A percentile compares a stretch with the other conserved stretches of the same genome.
Evolutionary conservation across 1,284 basidiomycete species (phyloP).

Genomic region (Trichosporon sp.): DNA sequence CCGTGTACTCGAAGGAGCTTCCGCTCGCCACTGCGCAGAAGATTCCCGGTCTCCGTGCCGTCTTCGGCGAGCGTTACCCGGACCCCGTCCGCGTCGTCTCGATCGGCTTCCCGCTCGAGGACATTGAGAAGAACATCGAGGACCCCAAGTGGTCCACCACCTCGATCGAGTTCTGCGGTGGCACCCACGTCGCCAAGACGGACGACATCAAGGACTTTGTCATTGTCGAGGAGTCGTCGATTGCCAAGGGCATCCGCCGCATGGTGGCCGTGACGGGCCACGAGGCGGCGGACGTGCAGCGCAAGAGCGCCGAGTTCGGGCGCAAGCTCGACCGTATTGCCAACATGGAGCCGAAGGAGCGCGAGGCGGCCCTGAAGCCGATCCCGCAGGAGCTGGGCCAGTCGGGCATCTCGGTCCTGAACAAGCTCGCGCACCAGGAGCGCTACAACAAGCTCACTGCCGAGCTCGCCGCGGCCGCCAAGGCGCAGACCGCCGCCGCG

Average conservation of each 20-base stretch:
- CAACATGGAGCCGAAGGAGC: conserved; percentile 70
- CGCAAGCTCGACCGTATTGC: conserved; percentile 70
- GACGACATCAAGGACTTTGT: conserved; percentile 96
- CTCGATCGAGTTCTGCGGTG: conserved; percentile 96
- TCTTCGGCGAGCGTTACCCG: conserved; percentile 97
- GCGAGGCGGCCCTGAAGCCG: conserved; percentile 81
- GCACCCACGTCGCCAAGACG: conserved; percentile 95
- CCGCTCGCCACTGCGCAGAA: conserved; percentile 77
- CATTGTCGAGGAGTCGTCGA: conserved; percentile 92
- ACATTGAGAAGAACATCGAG: conserved; percentile 79
- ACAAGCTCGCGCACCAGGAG: conserved; percentile 80
- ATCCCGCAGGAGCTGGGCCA: conserved; percentile 86
- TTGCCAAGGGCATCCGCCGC: conserved; percentile 95
- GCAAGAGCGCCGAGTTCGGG: conserved; percentile 69
- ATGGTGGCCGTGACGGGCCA: conserved; percentile 93
- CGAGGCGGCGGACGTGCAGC: conserved; percentile 80
- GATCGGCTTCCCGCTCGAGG: conserved; percentile 81
- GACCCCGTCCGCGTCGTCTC: conserved; percentile 96
- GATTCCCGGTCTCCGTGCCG: conserved; percentile 91
- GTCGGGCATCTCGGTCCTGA: conserved; percentile 82
- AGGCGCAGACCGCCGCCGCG: conserved; percentile 75
- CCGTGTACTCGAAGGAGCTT: conserved; percentile 86
- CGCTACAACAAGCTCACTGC: conserved; percentile 72
- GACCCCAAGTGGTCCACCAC: conserved; percentile 88
- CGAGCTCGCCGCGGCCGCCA: conserved; percentile 79